phyloP scores from a whole-genome alignment of 1,284 basidiomycete species.

The Ustilago tritici region DNA sequence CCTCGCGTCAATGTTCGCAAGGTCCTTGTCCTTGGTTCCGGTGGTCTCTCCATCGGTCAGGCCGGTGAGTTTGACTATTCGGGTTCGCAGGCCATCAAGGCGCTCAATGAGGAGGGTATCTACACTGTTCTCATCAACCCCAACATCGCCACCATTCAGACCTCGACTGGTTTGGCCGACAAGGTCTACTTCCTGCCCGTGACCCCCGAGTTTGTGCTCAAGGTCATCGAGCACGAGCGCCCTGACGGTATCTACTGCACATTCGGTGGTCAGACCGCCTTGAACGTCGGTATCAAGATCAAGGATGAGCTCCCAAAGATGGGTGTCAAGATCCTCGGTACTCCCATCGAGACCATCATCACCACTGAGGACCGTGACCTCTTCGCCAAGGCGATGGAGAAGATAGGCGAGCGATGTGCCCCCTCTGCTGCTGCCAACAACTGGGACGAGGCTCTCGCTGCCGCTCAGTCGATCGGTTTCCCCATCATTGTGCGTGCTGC shows the following conservation, averaged over 20 bases:
- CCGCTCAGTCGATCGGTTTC: slow-evolving; percentile 90
- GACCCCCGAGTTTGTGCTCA: slow-evolving; percentile 95
- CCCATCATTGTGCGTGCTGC: slow-evolving; percentile 97
- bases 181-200: slow-evolving; percentile 99
- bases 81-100: slow-evolving; percentile 98
- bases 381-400: slow-evolving; percentile 93
- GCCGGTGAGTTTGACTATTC: slow-evolving; percentile 99
- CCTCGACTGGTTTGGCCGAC: slow-evolving; percentile 95
- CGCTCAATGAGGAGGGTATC: slow-evolving; percentile 97
- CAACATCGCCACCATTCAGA: slow-evolving; percentile 99
- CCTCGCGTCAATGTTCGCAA: slow-evolving; percentile 86
- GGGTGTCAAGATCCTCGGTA: slow-evolving; percentile 93
- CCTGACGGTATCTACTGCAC: slow-evolving; percentile 99
- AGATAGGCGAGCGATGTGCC: slow-evolving; percentile 95
- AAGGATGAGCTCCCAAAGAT: slow-evolving; percentile 87
- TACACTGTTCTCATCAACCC: slow-evolving; percentile 97
- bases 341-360: slow-evolving; percentile 96
- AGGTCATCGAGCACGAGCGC: slow-evolving; percentile 97
- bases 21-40: slow-evolving; percentile 96
- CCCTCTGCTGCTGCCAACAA: slow-evolving; percentile 81
- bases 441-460: slow-evolving; percentile 82
- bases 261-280: slow-evolving; percentile 96
- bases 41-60: slow-evolving; percentile 96
- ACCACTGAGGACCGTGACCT: slow-evolving; percentile 95
- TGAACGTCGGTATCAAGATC: slow-evolving; percentile 96